Base-by-base conservation (phyloP, 441 rosid genomes). In the Eutrema salsugineum region DNA sequence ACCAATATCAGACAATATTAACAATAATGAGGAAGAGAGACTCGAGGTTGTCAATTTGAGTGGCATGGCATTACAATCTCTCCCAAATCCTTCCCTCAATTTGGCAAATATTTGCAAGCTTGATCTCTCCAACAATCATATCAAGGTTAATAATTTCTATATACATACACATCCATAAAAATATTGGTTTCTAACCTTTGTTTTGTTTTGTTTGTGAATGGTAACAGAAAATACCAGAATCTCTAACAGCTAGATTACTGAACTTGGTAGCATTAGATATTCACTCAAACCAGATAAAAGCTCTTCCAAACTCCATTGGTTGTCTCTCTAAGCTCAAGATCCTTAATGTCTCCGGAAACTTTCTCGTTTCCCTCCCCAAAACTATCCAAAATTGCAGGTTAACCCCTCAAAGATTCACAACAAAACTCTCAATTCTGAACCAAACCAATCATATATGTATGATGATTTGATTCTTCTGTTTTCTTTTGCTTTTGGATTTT, bases 101-200 rank as follows among this genome's bases (percentile, higher is more conserved):
- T 76, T 92, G 77, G 82, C 76, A 5, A 46, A 70, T 9, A 83
- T 92, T 70, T 87, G 84, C 84, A 88, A 86, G 63, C 80, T 92
- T 14, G 90, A 92, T 66, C 90, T 92, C 77, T 90, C 94, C 64
- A 85, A 86, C 56, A 92, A 90, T 71, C 87, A 88, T 77, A 86
- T 92, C 67, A 86, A 86, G 88, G 97, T 90, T 51, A 7, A 22
- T 36, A 48, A 7, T 28, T 8, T 57, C 15, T 33, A 38, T 16
- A 24, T 48, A 20, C 54, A 17, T 19, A 33, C 19, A 14, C 16
- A 22, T 15, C 5, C 11, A 19, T 43, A 39, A 19, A 14, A 59
- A 42, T 60, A 38, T 11, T 32, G 2, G 28, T 43, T 32, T 33
- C 33, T 32, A 66, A 64, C 30, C 11, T 28, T 8, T 7, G 14